Percentiles rank a stretch among this genome's conserved stretches.
Evolutionary conservation across 257 asterid genomes (phyloP).

Genomic region (Jasminum sambac): DNA sequence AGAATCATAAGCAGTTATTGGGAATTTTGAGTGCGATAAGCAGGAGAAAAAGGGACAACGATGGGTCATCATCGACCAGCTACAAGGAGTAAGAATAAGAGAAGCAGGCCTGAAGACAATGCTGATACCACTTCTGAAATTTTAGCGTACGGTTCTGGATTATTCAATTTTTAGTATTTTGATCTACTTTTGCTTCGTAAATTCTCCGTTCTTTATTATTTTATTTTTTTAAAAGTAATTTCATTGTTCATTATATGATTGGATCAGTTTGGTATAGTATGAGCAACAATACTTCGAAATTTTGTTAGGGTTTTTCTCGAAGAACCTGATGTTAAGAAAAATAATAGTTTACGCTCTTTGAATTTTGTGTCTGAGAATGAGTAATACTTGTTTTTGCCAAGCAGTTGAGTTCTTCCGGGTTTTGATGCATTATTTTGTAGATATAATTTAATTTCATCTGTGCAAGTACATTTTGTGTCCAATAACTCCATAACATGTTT

Average conservation of each 20-base stretch:
- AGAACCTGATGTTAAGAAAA: background rate
- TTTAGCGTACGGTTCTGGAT: conserved; percentile 45
- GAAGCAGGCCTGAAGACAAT: conserved; percentile 69
- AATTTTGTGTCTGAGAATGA: background rate
- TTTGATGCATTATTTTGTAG: background rate
- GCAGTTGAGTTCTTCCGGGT: background rate
- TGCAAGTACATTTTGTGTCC: background rate
- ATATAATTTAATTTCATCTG: background rate
- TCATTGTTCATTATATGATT: conserved; percentile 5
- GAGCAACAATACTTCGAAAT: background rate
- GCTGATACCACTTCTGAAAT: conserved; percentile 59
- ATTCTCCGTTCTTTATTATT: background rate
- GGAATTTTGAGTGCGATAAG: conserved; percentile 11
- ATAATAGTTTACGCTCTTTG: background rate
- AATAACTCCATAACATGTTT: background rate
- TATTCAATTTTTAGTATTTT: background rate
- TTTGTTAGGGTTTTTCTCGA: background rate
- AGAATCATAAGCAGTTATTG: background rate
- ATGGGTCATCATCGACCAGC: conserved; percentile 85
- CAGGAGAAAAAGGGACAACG: conserved; percentile 25
- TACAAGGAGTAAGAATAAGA: conserved; percentile 86
- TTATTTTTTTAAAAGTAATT: too few relatives aligned
- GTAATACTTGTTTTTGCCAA: background rate
- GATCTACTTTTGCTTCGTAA: background rate
- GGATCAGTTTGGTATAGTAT: background rate